A percentile compares a stretch with the other conserved stretches of the same genome.
Evolutionary conservation across 148 eudicot genomes (phyloP).

Genomic region (Rhododendron kiyosumense): DNA sequence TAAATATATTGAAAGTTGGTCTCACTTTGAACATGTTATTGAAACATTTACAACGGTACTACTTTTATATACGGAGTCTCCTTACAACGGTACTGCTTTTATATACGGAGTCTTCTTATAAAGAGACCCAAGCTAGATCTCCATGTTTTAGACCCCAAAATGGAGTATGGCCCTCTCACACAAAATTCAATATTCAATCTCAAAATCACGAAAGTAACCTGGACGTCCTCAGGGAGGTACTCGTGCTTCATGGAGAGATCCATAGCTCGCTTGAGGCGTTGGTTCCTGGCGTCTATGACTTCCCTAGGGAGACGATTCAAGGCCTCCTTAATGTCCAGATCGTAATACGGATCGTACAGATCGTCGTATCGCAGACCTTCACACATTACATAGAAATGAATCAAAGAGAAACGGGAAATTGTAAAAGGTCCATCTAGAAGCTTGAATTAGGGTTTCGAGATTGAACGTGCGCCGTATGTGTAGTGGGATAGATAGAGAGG

Average conservation of each 20-base stretch:
- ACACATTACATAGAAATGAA: neutral
- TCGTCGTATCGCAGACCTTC: constrained; percentile 81
- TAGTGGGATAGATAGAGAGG: neutral
- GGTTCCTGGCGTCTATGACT: constrained; percentile 85
- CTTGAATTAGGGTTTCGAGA: neutral
- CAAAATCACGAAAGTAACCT: constrained; percentile 36
- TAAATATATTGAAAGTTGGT: too few relatives aligned
- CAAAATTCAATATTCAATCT: neutral
- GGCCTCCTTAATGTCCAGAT: constrained; percentile 83
- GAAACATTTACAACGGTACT: too few relatives aligned
- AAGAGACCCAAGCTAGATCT: too few relatives aligned
- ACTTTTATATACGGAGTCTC: too few relatives aligned
- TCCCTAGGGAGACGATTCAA: constrained; percentile 79
- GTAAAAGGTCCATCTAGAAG: neutral
- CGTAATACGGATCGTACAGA: constrained; percentile 65
- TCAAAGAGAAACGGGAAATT: neutral
- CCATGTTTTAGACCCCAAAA: too few relatives aligned
- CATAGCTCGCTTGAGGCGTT: constrained; percentile 88
- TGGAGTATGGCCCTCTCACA: too few relatives aligned
- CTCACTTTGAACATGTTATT: too few relatives aligned
- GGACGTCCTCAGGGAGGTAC: constrained; percentile 68
- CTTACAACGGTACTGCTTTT: too few relatives aligned
- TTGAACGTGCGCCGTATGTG: neutral
- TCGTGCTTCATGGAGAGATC: constrained; percentile 93
- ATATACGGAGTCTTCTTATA: too few relatives aligned